Evolutionary conservation across 768 basidiomycete genomes (phyloP).

Genomic region (Pleurotus ostreatus): DNA sequence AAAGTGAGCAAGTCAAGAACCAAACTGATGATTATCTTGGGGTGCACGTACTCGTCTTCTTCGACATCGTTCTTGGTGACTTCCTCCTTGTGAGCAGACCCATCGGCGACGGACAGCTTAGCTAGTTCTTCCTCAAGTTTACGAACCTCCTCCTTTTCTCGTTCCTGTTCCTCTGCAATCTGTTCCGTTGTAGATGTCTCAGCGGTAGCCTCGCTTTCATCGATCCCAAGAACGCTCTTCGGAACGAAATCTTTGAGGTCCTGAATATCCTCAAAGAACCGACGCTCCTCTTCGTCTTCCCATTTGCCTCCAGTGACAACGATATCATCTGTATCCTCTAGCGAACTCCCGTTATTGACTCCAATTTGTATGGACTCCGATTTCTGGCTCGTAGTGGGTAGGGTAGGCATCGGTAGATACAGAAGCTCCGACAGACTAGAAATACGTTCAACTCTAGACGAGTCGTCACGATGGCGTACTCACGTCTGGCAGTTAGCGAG

Average conservation of each 20-base stretch:
- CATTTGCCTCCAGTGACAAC: slow-evolving; percentile 74
- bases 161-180: slow-evolving; percentile 39
- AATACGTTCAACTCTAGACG: slow-evolving; percentile 2
- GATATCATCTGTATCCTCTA: slow-evolving; percentile 57
- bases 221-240: slow-evolving; percentile 77
- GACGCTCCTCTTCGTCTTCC: slow-evolving; percentile 96
- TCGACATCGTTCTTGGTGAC: slow-evolving; percentile 19
- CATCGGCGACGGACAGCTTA: slow-evolving; percentile 37
- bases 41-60: slow-evolving; percentile 41
- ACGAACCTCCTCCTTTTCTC: slow-evolving; percentile 46
- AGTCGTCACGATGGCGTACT: slow-evolving; percentile 18
- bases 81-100: neutral
- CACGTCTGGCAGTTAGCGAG: slow-evolving; percentile 86
- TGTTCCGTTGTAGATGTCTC: slow-evolving; percentile 9
- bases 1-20: neutral
- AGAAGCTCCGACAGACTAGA: slow-evolving; percentile 83
- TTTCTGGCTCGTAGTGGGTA: slow-evolving; percentile 82
- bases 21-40: neutral
- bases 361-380: slow-evolving; percentile 81
- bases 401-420: slow-evolving; percentile 70
- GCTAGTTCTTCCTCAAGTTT: slow-evolving; percentile 65
- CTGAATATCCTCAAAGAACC: slow-evolving; percentile 90
- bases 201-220: slow-evolving; percentile 32
- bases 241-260: slow-evolving; percentile 94
- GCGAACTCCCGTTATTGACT: slow-evolving; percentile 30